Base-by-base conservation (phyloP, 2,329 filamentous ascomycete species). In the Aspergillus viridinutans region DNA sequence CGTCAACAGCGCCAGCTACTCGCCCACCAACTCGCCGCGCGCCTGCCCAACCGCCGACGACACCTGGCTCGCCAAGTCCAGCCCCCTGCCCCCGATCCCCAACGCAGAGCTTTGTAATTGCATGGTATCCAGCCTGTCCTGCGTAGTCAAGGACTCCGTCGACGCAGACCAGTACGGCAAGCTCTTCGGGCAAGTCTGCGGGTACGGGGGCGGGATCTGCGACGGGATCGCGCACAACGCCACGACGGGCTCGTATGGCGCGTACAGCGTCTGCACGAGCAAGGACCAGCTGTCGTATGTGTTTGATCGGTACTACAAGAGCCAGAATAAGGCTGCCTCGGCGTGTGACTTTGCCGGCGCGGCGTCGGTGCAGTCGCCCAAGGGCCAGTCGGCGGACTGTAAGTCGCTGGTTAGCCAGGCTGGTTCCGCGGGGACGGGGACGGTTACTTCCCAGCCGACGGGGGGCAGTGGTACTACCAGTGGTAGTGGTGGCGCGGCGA, bases 61-160 rank as follows among this genome's bases (percentile, higher is more conserved):
- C 45, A 79, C 75, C 67, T 97, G 94, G 93, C 77, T 81, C 61
- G 88, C 90, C 52, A 80, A 83, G 10, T 54, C 67, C 61, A 61
- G 64, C 1, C 80, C 83, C 23, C 88, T 97, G 21, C 94, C 93
- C 25, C 93, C 92, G 4, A 85, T 83, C 4, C 91, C 91, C 58
- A 90, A 97, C 77, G 68, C 83, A 52, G 68, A 83, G 49, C 85
- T 95, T 45, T 97, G 93, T 82, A 75, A 80, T 54, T 99, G 94
- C 83, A 95, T 96, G 89, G 82, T 83, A 72, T 80, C 83, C 59
- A 85, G 85, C 48, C 78, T 94, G 55, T 77, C 78, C 54, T 97
- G 94, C 78, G 82, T 83, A 20, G 84, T 90, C 57, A 78, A 82
- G 28, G 72, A 78, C 49, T 66, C 62, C 14, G 57, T 72, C 51